Percentiles rank a stretch among this genome's conserved stretches.
Conservation (phyloP, 345 rosid species). For the Corymbia maculata region DNA sequence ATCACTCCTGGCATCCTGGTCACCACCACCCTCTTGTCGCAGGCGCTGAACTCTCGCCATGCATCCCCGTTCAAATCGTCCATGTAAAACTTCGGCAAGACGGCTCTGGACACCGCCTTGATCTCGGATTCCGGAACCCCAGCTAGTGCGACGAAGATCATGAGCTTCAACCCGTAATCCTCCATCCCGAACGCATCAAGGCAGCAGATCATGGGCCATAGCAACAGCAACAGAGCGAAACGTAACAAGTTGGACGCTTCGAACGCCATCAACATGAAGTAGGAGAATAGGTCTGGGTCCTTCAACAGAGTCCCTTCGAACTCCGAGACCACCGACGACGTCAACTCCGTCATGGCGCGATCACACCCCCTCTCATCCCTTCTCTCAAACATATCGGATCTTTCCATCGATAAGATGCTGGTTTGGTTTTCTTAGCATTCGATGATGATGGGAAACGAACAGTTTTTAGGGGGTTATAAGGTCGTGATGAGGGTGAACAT, state of each 20-base stretch:
- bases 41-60: constrained; percentile 56
- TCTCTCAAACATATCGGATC: neutral
- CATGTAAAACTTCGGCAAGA: constrained; percentile 76
- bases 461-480: neutral
- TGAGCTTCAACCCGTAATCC: constrained; percentile 43
- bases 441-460: neutral
- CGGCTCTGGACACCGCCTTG: constrained; percentile 78
- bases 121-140: constrained; percentile 59
- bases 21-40: constrained; percentile 57
- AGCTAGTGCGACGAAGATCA: constrained; percentile 56
- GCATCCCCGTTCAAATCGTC: constrained; percentile 65
- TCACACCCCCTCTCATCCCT: neutral
- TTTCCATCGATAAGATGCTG: neutral
- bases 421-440: neutral
- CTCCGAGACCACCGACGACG: constrained; percentile 61
- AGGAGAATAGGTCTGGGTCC: constrained; percentile 52
- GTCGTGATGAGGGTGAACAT: neutral
- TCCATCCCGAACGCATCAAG: constrained; percentile 34
- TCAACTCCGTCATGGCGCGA: neutral
- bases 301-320: constrained; percentile 70
- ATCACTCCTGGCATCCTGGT: constrained; percentile 63
- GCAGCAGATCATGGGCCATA: constrained; percentile 64
- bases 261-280: constrained; percentile 87
- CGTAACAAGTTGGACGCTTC: constrained; percentile 81
- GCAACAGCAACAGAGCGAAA: constrained; percentile 38